Conservation (phyloP, 2,329 filamentous ascomycete genomes). For the Fusarium marasasianum region DNA sequence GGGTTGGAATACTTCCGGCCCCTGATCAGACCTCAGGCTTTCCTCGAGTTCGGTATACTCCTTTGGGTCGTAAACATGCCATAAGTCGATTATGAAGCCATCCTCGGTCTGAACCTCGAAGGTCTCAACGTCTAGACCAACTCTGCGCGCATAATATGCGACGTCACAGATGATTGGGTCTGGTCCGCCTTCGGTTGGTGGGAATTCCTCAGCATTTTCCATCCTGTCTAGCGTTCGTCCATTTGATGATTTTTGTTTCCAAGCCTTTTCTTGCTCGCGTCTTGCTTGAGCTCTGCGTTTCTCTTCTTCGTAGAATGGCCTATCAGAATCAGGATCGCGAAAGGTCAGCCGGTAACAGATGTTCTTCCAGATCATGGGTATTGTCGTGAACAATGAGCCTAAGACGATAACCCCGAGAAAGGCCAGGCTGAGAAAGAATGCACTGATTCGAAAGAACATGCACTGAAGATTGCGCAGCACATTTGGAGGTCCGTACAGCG, state of each 20-base stretch:
- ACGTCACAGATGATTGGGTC: conserved; percentile 84
- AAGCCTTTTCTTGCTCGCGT: conserved; percentile 67
- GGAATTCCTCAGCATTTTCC: conserved; percentile 64
- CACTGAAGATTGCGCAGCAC: conserved; percentile 72
- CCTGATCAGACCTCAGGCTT: conserved; percentile 60
- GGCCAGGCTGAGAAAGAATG: conserved; percentile 78
- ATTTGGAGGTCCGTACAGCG: conserved; percentile 81
- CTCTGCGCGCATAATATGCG: conserved; percentile 84
- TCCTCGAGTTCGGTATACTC: conserved; percentile 68
- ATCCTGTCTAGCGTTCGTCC: conserved; percentile 53
- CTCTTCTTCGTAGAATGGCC: conserved; percentile 82
- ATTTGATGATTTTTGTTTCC: conserved; percentile 61
- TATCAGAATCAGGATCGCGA: conserved; percentile 64
- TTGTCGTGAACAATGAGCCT: conserved; percentile 75
- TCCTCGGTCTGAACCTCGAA: conserved; percentile 92
- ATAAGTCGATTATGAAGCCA: conserved; percentile 88
- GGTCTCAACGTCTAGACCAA: conserved; percentile 85
- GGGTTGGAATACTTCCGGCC: conserved; percentile 69
- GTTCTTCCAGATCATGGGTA: conserved; percentile 61
- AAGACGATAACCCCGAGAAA: conserved; percentile 82
- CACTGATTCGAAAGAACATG: conserved; percentile 70
- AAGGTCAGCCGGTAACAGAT: conserved; percentile 65
- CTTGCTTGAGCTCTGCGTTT: conserved; percentile 65
- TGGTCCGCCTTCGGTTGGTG: conserved; percentile 80
- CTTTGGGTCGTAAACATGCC: conserved; percentile 87